phyloP scores from a whole-genome alignment of 352 stramenopile species.

The Globisporangium acanthophoron region DNA sequence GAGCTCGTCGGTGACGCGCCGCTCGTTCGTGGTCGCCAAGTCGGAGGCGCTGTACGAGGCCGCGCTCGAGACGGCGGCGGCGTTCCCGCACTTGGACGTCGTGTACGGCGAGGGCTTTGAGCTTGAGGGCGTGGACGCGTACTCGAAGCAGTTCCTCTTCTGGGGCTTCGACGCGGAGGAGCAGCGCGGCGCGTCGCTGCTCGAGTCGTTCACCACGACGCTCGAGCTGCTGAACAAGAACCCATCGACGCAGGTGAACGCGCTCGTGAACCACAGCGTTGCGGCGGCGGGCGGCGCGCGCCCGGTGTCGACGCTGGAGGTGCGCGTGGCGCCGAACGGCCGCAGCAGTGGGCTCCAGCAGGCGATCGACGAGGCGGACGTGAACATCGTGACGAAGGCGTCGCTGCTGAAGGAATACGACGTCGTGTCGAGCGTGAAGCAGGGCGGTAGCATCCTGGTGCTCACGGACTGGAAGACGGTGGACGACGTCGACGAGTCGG shows the following conservation, averaged over 20 bases:
- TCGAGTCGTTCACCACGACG: constrained; percentile 30
- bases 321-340: constrained; percentile 44
- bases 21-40: constrained; percentile 81
- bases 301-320: constrained; percentile 47
- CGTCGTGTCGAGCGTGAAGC: constrained; percentile 45
- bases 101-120: constrained; percentile 44
- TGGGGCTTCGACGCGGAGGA: constrained; percentile 82
- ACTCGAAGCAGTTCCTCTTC: constrained; percentile 88
- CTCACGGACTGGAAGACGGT: constrained; percentile 56
- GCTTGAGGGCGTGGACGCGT: constrained; percentile 32
- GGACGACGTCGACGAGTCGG: constrained; percentile 52
- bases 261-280: constrained; percentile 47
- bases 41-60: constrained; percentile 58
- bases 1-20: constrained; percentile 27
- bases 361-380: constrained; percentile 47
- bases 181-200: constrained; percentile 27
- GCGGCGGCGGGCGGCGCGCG: constrained; percentile 15
- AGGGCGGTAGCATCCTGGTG: constrained; percentile 48
- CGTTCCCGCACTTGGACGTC: constrained; percentile 55
- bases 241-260: constrained; percentile 54
- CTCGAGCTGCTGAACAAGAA: constrained; percentile 58
- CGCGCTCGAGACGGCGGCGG: constrained; percentile 31
- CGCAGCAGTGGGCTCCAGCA: constrained; percentile 29
- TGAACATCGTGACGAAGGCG: constrained; percentile 46
- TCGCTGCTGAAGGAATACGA: constrained; percentile 49